Conservation (phyloP, 2,329 filamentous ascomycete species). For the Coniochaeta hoffmannii region DNA sequence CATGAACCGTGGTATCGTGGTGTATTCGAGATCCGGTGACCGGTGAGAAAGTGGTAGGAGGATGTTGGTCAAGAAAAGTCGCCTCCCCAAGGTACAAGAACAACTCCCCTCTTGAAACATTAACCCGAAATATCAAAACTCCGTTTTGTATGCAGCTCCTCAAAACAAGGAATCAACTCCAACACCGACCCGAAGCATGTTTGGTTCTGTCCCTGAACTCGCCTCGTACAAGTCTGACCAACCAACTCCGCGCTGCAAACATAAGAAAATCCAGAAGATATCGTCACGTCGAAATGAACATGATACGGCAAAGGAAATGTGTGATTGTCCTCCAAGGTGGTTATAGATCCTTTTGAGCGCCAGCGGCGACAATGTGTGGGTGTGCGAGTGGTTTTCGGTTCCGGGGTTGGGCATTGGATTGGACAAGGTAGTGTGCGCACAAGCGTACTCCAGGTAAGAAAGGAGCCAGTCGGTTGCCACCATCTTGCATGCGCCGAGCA, state of each 20-base stretch:
- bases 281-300: not conserved
- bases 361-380: not conserved
- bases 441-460: not conserved
- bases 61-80: not conserved
- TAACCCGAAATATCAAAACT: not conserved
- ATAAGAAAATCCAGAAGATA: conserved; percentile 5
- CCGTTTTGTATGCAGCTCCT: not conserved
- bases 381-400: not conserved
- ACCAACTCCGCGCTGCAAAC: conserved; percentile 15
- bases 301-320: not conserved
- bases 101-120: not conserved
- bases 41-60: not conserved
- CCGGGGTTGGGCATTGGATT: not conserved
- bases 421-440: not conserved
- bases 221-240: not conserved
- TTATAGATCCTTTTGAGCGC: not conserved
- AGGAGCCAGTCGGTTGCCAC: not conserved
- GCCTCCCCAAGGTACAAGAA: not conserved
- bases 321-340: not conserved
- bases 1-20: not conserved
- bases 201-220: not conserved
- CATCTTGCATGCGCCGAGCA: not conserved
- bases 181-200: not conserved
- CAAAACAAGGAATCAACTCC: not conserved
- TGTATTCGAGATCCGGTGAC: not conserved